Base-by-base conservation (phyloP, 1,284 basidiomycete species). In the Thecaphora frezii region DNA sequence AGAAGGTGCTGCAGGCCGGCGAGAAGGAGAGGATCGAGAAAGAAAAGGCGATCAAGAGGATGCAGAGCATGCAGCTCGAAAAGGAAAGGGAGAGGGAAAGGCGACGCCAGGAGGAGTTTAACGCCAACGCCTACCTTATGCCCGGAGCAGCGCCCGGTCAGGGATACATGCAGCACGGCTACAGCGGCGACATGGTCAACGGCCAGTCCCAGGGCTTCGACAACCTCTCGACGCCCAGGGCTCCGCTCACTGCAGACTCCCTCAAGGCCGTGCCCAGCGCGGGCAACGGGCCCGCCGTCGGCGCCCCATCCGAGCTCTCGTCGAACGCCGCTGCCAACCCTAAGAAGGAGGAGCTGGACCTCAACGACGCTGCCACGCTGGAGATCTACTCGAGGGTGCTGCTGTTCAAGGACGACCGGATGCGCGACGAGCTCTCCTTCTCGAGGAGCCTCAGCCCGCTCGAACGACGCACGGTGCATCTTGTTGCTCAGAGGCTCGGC, bases 1-100 rank as follows among this genome's bases (percentile, higher is more conserved):
- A 99, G 83, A 97, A 97, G 81, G 96, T 97, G 10, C 83, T 99
- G 19, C 94, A 97, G 80, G 93, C 93, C 1, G 94, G 96, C 44
- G 96, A 99, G 81, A 99, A 99, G 83, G 96, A 99, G 79, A 86
- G 92, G 54, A 99, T 98, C 77, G 94, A 99, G 81, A 85, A 96
- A 63, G 96, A 98, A 83, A 99, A 99, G 83, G 96, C 96, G 2
- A 88, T 99, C 71, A 90, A 94, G 73, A 86, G 94, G 54, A 97
- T 99, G 93, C 88, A 92, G 48, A 62, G 57, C 39, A 68, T 75
- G 68, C 71, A 73, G 48, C 57, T 70, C 47, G 69, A 69, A 26
- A 74, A 76, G 62, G 76, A 78, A 41, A 49, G 69, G 40, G 69
- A 74, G 23, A 54, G 72, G 36, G 63, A 62, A 40, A 57, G 58